Conservation (phyloP, 1,284 basidiomycete species). For the Cutaneotrichosporon daszewskae region DNA sequence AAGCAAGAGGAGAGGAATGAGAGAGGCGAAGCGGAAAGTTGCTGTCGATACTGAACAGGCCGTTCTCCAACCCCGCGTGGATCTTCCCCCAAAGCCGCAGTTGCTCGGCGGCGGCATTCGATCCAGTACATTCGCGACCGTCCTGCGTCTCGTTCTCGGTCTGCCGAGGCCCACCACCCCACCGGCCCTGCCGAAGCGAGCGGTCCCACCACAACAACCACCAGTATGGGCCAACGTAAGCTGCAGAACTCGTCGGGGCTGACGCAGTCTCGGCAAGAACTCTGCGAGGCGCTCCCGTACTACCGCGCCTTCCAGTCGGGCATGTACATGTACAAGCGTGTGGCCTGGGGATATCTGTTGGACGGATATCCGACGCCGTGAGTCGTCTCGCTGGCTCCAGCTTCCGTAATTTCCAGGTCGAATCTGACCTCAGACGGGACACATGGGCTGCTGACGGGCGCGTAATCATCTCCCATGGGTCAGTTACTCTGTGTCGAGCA, state of each 20-base stretch:
- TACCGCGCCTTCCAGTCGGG: slow-evolving; percentile 44
- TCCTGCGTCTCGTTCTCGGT: slow-evolving; percentile 23
- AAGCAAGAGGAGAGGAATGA: too few species aligned
- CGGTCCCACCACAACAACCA: slow-evolving; percentile 15
- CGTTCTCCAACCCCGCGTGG: too few species aligned
- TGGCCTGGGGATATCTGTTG: slow-evolving; percentile 40
- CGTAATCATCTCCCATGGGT: slow-evolving; percentile 43
- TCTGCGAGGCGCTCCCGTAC: slow-evolving; percentile 43
- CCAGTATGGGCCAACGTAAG: slow-evolving; percentile 42
- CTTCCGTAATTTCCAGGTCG: not conserved
- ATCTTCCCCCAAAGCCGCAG: too few species aligned
- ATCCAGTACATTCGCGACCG: slow-evolving; percentile 22
- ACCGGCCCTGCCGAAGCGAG: not conserved
- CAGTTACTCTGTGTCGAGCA: not conserved
- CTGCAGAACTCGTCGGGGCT: not conserved
- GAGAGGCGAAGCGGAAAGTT: too few species aligned
- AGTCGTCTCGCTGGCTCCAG: too few species aligned
- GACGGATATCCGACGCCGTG: slow-evolving; percentile 40
- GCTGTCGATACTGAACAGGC: too few species aligned
- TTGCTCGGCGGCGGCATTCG: slow-evolving; percentile 9
- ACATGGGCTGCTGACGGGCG: slow-evolving; percentile 34
- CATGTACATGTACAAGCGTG: slow-evolving; percentile 32
- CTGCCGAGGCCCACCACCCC: not conserved
- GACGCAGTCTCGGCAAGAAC: slow-evolving; percentile 37
- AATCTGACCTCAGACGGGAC: slow-evolving; percentile 28